Evolutionary conservation across 2,329 filamentous ascomycete species (phyloP).

Genomic region (Golovinomyces cichoracearum): DNA sequence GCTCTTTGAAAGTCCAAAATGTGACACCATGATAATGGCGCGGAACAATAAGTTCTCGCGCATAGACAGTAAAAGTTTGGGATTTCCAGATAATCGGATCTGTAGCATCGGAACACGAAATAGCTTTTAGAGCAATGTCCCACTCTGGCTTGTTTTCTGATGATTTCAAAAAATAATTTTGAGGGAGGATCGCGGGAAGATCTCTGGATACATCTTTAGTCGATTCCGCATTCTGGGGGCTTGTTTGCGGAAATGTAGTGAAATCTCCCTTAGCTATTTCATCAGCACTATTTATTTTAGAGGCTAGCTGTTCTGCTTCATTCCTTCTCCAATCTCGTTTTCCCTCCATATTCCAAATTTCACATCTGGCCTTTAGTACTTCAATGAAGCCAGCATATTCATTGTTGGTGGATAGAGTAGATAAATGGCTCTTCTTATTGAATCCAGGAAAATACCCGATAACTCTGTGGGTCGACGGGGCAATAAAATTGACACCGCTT

Average conservation of each 20-base stretch:
- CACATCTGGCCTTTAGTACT: slow-evolving; percentile 49
- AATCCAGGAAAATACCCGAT: slow-evolving; percentile 24
- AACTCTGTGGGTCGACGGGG: slow-evolving; percentile 25
- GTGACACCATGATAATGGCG: slow-evolving; percentile 30
- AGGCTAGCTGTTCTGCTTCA: slow-evolving; percentile 19
- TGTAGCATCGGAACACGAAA: slow-evolving; percentile 6
- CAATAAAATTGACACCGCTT: slow-evolving; percentile 38
- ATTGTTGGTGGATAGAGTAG: slow-evolving; percentile 28
- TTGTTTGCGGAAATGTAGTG: background rate
- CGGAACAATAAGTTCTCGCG: slow-evolving; percentile 33
- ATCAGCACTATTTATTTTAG: slow-evolving; percentile 9
- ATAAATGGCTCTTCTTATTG: slow-evolving; percentile 13
- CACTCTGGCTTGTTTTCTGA: slow-evolving; percentile 8
- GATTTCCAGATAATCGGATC: slow-evolving; percentile 20
- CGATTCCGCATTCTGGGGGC: background rate
- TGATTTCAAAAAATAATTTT: slow-evolving; percentile 10
- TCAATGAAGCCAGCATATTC: slow-evolving; percentile 57
- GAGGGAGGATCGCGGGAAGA: slow-evolving; percentile 5
- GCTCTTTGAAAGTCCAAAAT: slow-evolving; percentile 39
- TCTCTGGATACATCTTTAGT: slow-evolving; percentile 2
- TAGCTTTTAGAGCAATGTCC: slow-evolving; percentile 7
- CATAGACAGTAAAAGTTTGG: slow-evolving; percentile 29
- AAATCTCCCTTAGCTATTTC: slow-evolving; percentile 5
- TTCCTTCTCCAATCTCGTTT: slow-evolving; percentile 42
- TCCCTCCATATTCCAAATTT: slow-evolving; percentile 65